Conservation (phyloP, 108 stramenopile genomes). For the Skeletonema grethae region DNA sequence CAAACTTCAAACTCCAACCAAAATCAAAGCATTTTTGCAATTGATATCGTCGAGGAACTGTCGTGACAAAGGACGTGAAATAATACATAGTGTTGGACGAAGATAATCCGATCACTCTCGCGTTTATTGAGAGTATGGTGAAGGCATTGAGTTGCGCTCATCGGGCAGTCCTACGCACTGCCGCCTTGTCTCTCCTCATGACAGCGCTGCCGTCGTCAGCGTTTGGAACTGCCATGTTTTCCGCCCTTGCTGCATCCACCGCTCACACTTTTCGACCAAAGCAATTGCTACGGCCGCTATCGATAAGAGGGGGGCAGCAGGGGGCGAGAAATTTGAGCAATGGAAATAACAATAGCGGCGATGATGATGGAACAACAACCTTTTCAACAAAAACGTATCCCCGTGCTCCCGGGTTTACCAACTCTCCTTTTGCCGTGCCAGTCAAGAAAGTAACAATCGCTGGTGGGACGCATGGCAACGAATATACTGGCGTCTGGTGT, state of each 20-base stretch:
- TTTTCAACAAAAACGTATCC: not conserved
- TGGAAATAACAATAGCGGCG: too few relatives aligned
- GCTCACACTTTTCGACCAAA: not conserved
- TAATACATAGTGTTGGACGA: too few relatives aligned
- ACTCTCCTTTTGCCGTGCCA: constrained; percentile 16
- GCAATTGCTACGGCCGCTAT: not conserved
- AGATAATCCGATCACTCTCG: too few relatives aligned
- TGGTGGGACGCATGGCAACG: constrained; percentile 92
- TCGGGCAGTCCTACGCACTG: constrained; percentile 13
- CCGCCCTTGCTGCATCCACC: constrained; percentile 33
- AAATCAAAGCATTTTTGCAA: too few relatives aligned
- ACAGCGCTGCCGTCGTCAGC: constrained; percentile 14
- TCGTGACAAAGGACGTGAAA: too few relatives aligned
- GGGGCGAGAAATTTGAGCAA: not conserved
- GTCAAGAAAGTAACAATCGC: constrained; percentile 64
- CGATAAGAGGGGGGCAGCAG: not conserved
- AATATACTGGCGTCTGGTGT: constrained; percentile 85
- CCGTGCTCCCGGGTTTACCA: constrained; percentile 15
- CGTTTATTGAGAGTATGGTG: constrained; percentile 1
- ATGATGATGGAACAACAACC: too few relatives aligned
- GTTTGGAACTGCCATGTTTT: constrained; percentile 3
- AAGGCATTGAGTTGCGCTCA: not conserved
- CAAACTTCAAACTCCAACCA: too few relatives aligned
- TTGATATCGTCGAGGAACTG: too few relatives aligned
- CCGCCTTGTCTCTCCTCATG: constrained; percentile 15